Base-by-base conservation (phyloP, 371 early-diverging fungal genomes). In the Haplosporangium sp. region DNA sequence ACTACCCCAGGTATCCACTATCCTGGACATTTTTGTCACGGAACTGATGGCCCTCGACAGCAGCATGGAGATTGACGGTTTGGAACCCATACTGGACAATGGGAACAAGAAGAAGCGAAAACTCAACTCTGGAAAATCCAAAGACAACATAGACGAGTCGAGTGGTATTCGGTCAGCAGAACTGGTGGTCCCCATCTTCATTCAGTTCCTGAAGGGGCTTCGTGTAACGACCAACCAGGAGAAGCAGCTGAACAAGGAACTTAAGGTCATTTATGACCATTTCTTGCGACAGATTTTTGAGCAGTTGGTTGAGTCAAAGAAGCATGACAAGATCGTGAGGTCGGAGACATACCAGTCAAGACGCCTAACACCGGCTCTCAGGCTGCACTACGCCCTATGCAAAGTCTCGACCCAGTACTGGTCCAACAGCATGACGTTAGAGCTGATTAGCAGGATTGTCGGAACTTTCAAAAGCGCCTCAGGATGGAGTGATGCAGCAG, bases 361-460 rank as follows among this genome's bases (percentile, higher is more conserved):
- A 50, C 50, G 69, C 7, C 14, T 82, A 18, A 69, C 83, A 7
- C 87, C 89, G 1, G 86, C 89, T 5, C 62, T 89, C 20, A 83
- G 83, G 52, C 62, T 87, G 7, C 87, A 89, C 59, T 80, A 82
- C 21, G 70, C 84, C 1, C 69, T 89, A n/a, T 81, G 71, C 38
- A 83, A 73, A 13, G 80, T 69, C 1, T 83, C 87, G 42, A 82
- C 73, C 6, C 84, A 86, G 5, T 89, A 87, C 57, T 83, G 84
- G 67, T 36, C 67, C 1, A 57, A 65, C 13, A 57, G 29, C 12
- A 82, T 55, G 48, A 65, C 37, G 11, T 16, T 16, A 54, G 64
- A 20, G 18, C 38, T 62, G 42, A 55, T 64, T 21, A 40, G 63
- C 29, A 64, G 20, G 8, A 57, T 63, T 42, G 57, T 56, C 16